These are phyloP conservation scores for Neospermospora avenae DNA, from an alignment of 2,329 filamentous ascomycete species.

Conservation along the genomic window DNA sequence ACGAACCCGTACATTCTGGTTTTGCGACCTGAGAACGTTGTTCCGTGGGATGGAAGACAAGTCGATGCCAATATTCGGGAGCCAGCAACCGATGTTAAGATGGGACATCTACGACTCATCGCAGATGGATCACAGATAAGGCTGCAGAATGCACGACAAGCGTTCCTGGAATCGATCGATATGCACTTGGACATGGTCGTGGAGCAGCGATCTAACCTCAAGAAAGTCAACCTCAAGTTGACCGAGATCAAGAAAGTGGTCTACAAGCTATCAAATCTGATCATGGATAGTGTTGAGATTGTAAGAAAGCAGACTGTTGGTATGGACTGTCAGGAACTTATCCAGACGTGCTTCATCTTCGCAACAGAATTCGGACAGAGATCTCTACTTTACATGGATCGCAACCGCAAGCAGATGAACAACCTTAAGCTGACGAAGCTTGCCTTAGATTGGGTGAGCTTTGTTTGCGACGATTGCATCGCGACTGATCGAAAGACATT, in stretches of 20 bases:
- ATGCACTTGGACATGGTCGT: constrained; percentile 85
- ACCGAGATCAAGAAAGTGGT: constrained; percentile 94
- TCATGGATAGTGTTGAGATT: constrained; percentile 97
- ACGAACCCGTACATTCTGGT: constrained; percentile 83
- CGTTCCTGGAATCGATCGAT: constrained; percentile 75
- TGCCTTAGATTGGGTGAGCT: constrained; percentile 94
- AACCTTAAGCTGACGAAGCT: constrained; percentile 92
- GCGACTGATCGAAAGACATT: constrained; percentile 94
- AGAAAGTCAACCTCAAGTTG: constrained; percentile 84
- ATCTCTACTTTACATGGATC: constrained; percentile 92
- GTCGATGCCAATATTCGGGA: constrained; percentile 70
- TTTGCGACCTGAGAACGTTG: constrained; percentile 72
- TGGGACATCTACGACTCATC: constrained; percentile 81
- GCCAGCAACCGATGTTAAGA: constrained; percentile 78
- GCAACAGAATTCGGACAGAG: constrained; percentile 98
- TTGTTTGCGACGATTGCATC: constrained; percentile 95
- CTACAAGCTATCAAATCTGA: constrained; percentile 94
- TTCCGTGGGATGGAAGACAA: constrained; percentile 79
- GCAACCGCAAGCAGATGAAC: constrained; percentile 93
- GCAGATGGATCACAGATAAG: constrained; percentile 81
- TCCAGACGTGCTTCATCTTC: constrained; percentile 97
- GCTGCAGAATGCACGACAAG: constrained; percentile 72
- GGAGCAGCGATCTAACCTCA: constrained; percentile 89
- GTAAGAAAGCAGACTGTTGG: constrained; percentile 82
- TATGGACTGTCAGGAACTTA: constrained; percentile 88